Percentiles rank a stretch among this genome's conserved stretches.
Conservation (phyloP, 345 rosid species). For the Boechera retrofracta region DNA sequence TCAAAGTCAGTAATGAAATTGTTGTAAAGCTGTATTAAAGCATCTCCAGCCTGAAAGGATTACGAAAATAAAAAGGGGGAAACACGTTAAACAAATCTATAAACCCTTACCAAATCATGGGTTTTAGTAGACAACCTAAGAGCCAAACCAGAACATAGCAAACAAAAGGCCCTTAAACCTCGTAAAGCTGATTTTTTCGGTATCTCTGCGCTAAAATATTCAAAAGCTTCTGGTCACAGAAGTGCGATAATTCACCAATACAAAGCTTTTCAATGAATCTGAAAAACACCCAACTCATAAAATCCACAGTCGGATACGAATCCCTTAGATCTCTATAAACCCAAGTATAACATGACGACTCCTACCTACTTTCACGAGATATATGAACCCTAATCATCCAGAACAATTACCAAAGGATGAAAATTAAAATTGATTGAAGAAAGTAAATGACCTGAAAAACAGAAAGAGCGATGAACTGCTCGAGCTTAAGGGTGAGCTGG, state of each 20-base stretch:
- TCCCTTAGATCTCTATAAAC: constrained; percentile 26
- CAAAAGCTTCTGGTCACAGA: constrained; percentile 17
- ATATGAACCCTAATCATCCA: constrained; percentile 33
- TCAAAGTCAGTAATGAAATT: constrained; percentile 93
- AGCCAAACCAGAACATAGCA: constrained; percentile 25
- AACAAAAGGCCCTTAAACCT: constrained; percentile 6
- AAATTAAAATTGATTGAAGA: background rate
- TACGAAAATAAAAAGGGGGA: background rate
- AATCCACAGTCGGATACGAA: background rate
- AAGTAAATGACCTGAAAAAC: constrained; percentile 64
- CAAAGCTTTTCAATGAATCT: constrained; percentile 28
- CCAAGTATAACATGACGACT: constrained; percentile 2
- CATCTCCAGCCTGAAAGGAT: constrained; percentile 81
- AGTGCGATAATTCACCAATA: background rate
- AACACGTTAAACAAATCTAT: constrained; percentile 2
- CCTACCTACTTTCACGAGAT: constrained; percentile 14
- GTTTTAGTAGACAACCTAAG: constrained; percentile 11
- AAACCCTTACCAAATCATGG: constrained; percentile 2
- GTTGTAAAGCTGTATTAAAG: constrained; percentile 82
- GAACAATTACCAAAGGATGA: background rate
- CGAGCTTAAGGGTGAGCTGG: constrained; percentile 95
- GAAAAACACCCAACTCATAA: constrained; percentile 14
- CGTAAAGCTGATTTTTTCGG: background rate
- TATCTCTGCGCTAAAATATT: background rate
- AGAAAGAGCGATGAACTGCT: constrained; percentile 84